phyloP scores from a whole-genome alignment of 345 rosid species.

The Brassica juncea region DNA sequence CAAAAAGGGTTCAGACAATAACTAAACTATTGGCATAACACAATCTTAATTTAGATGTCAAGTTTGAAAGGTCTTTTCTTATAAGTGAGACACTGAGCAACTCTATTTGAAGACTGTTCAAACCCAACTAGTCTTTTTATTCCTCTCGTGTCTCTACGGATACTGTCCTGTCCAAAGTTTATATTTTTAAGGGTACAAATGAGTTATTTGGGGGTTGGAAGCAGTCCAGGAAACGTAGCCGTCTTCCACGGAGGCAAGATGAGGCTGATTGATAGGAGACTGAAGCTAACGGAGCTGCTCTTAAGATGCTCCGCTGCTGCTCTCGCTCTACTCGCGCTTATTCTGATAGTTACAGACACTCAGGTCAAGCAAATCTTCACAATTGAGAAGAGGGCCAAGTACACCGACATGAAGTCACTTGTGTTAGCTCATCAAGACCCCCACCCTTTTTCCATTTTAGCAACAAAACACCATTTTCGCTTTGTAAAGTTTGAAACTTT shows the following conservation, averaged over 20 bases:
- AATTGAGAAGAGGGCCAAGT: slow-evolving; percentile 69
- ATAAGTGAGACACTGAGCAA: slow-evolving; percentile 9
- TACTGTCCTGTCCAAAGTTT: slow-evolving; percentile 15
- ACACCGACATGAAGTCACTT: slow-evolving; percentile 91
- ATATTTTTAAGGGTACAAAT: slow-evolving; percentile 22
- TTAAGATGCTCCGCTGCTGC: slow-evolving; percentile 69
- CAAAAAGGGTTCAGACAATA: neutral
- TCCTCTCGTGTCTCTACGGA: neutral
- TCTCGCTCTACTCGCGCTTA: slow-evolving; percentile 56
- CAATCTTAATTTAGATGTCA: slow-evolving; percentile 1
- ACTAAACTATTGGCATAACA: neutral
- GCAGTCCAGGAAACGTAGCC: slow-evolving; percentile 66
- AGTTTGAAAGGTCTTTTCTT: slow-evolving; percentile 17
- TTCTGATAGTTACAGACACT: slow-evolving; percentile 70
- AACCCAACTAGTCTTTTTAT: neutral
- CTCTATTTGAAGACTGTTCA: slow-evolving; percentile 21
- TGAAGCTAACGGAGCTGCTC: slow-evolving; percentile 69
- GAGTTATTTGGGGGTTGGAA: slow-evolving; percentile 66
- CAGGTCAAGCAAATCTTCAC: slow-evolving; percentile 75
- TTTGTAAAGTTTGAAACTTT: neutral
- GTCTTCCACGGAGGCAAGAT: slow-evolving; percentile 51
- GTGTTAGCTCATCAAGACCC: slow-evolving; percentile 49
- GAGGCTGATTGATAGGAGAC: slow-evolving; percentile 67
- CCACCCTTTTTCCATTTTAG: neutral
- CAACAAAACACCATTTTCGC: neutral